Conservation (phyloP, 192 early-diverging fungal genomes). For the Jimgerdemannia flammicorona region DNA sequence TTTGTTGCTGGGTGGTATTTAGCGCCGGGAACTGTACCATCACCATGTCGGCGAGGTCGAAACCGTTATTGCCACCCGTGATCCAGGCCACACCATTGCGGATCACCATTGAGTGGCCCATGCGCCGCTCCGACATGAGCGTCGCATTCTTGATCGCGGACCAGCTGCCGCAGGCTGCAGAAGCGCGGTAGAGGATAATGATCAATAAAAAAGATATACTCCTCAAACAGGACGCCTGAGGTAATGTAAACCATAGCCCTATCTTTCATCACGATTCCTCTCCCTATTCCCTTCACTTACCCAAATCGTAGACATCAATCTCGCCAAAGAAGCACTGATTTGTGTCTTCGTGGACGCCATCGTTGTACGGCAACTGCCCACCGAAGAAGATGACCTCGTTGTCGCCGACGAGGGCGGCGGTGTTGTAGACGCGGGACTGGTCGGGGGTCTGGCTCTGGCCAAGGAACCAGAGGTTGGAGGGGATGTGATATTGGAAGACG, state of each 20-base stretch:
- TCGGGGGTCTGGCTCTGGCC: not conserved
- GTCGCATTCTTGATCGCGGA: no score
- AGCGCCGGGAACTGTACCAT: not conserved
- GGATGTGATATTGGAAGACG: conserved; percentile 21
- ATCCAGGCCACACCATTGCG: not conserved
- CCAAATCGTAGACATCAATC: conserved; percentile 23
- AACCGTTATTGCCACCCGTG: not conserved
- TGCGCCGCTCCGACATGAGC: not conserved
- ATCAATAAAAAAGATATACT: not conserved
- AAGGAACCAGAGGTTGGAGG: conserved; percentile 25
- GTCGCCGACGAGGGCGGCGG: conserved; percentile 18
- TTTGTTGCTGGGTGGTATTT: not conserved
- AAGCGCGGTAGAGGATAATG: not conserved
- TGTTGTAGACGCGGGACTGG: not conserved
- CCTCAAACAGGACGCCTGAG: no score
- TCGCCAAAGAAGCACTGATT: conserved; percentile 17
- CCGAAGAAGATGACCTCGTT: conserved; percentile 27
- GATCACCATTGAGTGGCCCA: not conserved
- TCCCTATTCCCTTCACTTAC: conserved; percentile 14
- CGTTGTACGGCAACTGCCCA: conserved; percentile 25
- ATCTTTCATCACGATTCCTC: no score
- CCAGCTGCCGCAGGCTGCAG: no score
- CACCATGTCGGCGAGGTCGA: not conserved
- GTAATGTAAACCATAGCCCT: no score
- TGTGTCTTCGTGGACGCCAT: conserved; percentile 10